These are phyloP conservation scores for Incumbomyces lentus DNA, from an alignment of 2,329 filamentous ascomycete species.

Conservation along the genomic window DNA sequence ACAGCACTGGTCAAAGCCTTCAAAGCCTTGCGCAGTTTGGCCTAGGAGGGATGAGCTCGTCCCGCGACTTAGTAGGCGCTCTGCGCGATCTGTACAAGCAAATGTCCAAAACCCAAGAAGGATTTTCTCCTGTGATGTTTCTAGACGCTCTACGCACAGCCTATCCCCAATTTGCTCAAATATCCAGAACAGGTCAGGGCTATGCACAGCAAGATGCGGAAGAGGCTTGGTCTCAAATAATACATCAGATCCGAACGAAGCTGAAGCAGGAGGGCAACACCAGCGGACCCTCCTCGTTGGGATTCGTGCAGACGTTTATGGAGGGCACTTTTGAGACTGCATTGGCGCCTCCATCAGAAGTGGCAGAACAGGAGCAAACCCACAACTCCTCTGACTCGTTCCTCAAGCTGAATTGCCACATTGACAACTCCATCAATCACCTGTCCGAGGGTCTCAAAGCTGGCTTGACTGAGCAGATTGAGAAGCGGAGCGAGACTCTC, in stretches of 20 bases:
- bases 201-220: conserved; percentile 98
- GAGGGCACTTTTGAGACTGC: conserved; percentile 67
- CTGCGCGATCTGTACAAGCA: conserved; percentile 75
- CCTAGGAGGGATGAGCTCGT: conserved; percentile 47
- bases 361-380: conserved; percentile 61
- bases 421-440: conserved; percentile 77
- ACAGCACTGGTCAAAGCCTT: conserved; percentile 24
- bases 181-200: conserved; percentile 66
- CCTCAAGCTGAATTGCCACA: conserved; percentile 92
- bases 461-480: conserved; percentile 74
- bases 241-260: conserved; percentile 71
- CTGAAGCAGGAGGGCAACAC: conserved; percentile 43
- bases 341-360: conserved; percentile 67
- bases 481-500: conserved; percentile 74
- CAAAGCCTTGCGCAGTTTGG: conserved; percentile 44
- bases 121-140: conserved; percentile 76
- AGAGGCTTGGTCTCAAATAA: conserved; percentile 94
- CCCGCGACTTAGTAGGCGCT: conserved; percentile 63
- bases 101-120: conserved; percentile 80
- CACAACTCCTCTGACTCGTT: conserved; percentile 63
- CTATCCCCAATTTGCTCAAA: conserved; percentile 90
- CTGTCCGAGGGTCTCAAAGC: conserved; percentile 77
- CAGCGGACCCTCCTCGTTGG: conserved; percentile 41
- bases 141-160: conserved; percentile 65
- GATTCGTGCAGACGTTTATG: conserved; percentile 87